Evolutionary conservation across 2,329 filamentous ascomycete genomes (phyloP), one percentile per base, ranked within the genome.

Genomic region (Xylaria sp.): DNA sequence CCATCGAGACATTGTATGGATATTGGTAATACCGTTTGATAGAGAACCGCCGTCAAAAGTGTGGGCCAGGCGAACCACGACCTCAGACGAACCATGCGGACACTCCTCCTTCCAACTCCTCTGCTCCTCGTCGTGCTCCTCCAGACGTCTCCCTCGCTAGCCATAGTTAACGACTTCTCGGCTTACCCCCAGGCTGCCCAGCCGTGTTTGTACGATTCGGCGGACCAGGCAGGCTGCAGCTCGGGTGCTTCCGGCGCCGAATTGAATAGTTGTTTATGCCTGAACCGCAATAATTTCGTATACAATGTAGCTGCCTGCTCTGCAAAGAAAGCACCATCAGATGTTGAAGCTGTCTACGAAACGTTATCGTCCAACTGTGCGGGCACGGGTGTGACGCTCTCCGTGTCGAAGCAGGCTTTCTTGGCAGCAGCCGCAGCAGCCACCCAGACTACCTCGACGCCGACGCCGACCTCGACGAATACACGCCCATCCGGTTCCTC

Each of bases 261-360:
- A 29, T 73, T 84, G 63, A 85, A 85, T 66, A 54, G 69, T 2
- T 86, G 83, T 54, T 75, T 85, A 1, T 86, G 83, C 68, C 70
- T 71, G 63, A 83, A 85, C 64, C 73, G 75, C 31, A 79, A 79
- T 56, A 74, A 79, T 64, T 86, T 85, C 69, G 73, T 85, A 62
- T 79, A 77, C 19, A 75, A 76, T 33, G 68, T 80, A 2, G 83
- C 83, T 2, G 66, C 63, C 11, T 86, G 83, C 64, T 69, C 86
- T 11, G 81, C 78, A 7, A 60, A 68, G 15, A 35, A 68, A 3
- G 76, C 74, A 41, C 68, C 71, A 0, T 66, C 21, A 21, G 79
- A 84, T 44, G 65, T 84, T 5, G 63, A 72, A 13, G 58, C 69
- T 15, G 80, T 82, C 15, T 85, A 82, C 66, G 67, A 72, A 6